Evolutionary conservation across 2,329 filamentous ascomycete species (phyloP).

Genomic region (Stemphylium vesicarium): DNA sequence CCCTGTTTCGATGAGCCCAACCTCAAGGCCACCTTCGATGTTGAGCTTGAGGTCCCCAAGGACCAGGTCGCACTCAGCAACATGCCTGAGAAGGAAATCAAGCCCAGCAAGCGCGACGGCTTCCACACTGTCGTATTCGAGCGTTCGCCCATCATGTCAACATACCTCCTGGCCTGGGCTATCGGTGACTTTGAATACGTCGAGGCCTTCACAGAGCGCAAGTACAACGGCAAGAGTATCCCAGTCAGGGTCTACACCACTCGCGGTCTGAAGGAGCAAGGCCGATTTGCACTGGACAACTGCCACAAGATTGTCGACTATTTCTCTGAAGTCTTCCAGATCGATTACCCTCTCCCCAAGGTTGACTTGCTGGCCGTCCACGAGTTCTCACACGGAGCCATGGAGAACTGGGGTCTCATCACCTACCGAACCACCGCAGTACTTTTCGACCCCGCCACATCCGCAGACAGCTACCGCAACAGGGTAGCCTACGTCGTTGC

Average conservation of each 20-base stretch:
- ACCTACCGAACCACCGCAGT: slow-evolving; percentile 96
- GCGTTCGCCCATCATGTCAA: slow-evolving; percentile 92
- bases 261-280: slow-evolving; percentile 90
- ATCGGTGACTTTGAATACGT: slow-evolving; percentile 97
- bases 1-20: slow-evolving; percentile 99
- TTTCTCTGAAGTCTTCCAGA: slow-evolving; percentile 93
- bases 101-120: slow-evolving; percentile 72
- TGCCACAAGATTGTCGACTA: slow-evolving; percentile 94
- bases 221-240: slow-evolving; percentile 88
- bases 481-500: slow-evolving; percentile 95
- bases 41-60: slow-evolving; percentile 87
- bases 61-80: slow-evolving; percentile 91
- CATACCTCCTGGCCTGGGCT: slow-evolving; percentile 94
- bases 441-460: slow-evolving; percentile 92
- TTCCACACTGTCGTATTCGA: slow-evolving; percentile 88
- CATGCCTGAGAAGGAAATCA: slow-evolving; percentile 83
- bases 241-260: slow-evolving; percentile 97
- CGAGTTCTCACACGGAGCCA: slow-evolving; percentile 86
- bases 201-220: slow-evolving; percentile 85
- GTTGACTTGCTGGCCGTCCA: slow-evolving; percentile 96
- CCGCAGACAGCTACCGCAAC: slow-evolving; percentile 89
- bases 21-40: slow-evolving; percentile 93
- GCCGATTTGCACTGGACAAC: slow-evolving; percentile 85
- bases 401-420: slow-evolving; percentile 99
- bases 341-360: slow-evolving; percentile 85